Evolutionary conservation across 345 rosid genomes (phyloP).

Genomic region (Excoecaria agallocha): DNA sequence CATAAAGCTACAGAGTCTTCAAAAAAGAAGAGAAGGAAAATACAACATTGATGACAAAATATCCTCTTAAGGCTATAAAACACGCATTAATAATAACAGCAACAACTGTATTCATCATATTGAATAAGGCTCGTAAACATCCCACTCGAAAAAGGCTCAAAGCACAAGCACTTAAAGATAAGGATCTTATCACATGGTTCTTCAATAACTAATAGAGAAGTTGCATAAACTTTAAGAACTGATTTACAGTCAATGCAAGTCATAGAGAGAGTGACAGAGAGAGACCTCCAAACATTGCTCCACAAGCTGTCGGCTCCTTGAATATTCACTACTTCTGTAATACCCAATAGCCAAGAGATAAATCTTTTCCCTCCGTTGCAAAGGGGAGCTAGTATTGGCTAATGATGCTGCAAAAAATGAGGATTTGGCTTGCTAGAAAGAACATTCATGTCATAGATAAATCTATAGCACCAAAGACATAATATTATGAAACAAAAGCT

Average conservation of each 20-base stretch:
- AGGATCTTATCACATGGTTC: not conserved
- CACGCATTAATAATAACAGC: not conserved
- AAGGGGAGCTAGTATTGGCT: constrained; percentile 41
- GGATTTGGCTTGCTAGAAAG: not conserved
- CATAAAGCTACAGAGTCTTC: not conserved
- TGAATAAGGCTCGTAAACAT: not conserved
- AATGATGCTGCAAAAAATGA: constrained; percentile 53
- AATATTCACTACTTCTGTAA: constrained; percentile 63
- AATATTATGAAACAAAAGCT: not conserved
- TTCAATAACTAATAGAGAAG: not conserved
- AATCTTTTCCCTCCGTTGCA: constrained; percentile 48
- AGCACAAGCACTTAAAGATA: not conserved
- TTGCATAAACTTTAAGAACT: not conserved
- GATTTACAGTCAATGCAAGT: not conserved
- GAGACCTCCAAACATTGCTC: constrained; percentile 67
- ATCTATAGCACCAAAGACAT: not conserved
- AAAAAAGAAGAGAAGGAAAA: not conserved
- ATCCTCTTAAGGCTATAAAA: not conserved
- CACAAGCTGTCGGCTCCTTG: constrained; percentile 63
- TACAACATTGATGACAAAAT: not conserved
- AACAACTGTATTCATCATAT: not conserved
- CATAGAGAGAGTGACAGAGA: not conserved
- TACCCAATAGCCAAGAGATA: constrained; percentile 85
- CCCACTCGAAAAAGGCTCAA: not conserved
- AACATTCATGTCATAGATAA: not conserved